These are phyloP conservation scores for Euptelea pleiosperma DNA, from an alignment of 164 flowering plant species.

Conservation along the genomic window DNA sequence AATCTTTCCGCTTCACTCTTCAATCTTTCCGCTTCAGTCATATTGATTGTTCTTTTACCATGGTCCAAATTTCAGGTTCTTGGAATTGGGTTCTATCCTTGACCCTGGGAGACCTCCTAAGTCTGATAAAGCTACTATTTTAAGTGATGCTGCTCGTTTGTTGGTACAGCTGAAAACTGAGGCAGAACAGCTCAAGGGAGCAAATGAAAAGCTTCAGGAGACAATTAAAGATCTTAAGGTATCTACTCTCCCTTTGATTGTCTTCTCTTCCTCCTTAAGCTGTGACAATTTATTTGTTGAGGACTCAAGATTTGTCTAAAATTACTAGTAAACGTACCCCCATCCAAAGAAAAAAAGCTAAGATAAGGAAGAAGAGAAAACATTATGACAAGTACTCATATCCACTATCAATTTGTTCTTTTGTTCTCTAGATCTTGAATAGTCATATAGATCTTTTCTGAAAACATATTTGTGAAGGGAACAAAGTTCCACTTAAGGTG, in stretches of 20 bases:
- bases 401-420: too few species aligned
- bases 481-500: too few species aligned
- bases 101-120: constrained; percentile 71
- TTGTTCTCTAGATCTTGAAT: too few species aligned
- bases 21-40: background rate
- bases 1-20: background rate
- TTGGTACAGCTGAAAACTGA: constrained; percentile 54
- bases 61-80: constrained; percentile 36
- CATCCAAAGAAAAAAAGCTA: too few species aligned
- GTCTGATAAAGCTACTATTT: constrained; percentile 55
- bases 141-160: constrained; percentile 56
- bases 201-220: constrained; percentile 48
- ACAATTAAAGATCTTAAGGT: constrained; percentile 75
- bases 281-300: background rate
- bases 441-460: too few species aligned
- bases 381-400: too few species aligned
- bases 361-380: too few species aligned
- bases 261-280: background rate
- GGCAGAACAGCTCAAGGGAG: constrained; percentile 56
- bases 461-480: too few species aligned
- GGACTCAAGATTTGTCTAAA: too few species aligned
- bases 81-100: constrained; percentile 60
- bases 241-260: background rate
- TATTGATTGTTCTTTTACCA: constrained; percentile 1
- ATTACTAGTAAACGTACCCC: too few species aligned